Evolutionary conservation across 129 eudicot species (phyloP).

Genomic region (Arctium minus): DNA sequence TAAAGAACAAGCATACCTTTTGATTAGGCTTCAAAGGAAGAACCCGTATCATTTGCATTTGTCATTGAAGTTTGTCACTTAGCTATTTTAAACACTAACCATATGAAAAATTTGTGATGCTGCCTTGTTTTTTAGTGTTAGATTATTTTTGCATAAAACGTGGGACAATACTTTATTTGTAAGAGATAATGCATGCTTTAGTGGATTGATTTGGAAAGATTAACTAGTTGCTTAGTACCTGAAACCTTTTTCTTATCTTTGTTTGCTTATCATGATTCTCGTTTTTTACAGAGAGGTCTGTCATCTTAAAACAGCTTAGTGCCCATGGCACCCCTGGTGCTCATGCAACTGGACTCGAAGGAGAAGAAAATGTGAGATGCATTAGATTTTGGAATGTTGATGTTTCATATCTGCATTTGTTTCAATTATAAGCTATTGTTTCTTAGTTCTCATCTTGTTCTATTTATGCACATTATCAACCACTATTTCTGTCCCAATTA

Average conservation of each 20-base stretch:
- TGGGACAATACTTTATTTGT: neutral
- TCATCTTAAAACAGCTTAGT: conserved; percentile 45
- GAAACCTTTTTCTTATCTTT: conserved; percentile 3
- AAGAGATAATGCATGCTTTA: neutral
- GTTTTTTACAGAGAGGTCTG: conserved; percentile 43
- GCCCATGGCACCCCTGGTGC: conserved; percentile 35
- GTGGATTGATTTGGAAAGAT: neutral
- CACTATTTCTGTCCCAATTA: neutral
- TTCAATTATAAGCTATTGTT: neutral
- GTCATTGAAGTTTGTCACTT: too few species aligned
- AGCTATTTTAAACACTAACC: neutral
- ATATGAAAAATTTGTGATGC: neutral
- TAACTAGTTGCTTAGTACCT: conserved; percentile 4
- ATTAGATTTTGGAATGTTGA: neutral
- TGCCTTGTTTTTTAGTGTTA: neutral
- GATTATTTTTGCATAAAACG: neutral
- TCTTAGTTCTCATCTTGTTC: neutral
- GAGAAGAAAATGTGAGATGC: conserved; percentile 53
- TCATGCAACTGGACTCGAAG: conserved; percentile 34
- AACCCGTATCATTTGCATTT: too few species aligned
- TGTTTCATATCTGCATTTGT: neutral
- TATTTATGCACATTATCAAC: neutral
- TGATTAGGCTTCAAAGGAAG: too few species aligned
- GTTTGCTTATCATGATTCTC: neutral
- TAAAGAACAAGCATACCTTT: too few species aligned